Percentiles rank a stretch among this genome's conserved stretches.
Evolutionary conservation across 2,329 filamentous ascomycete genomes (phyloP).

Genomic region (Alternaria ethzedia): DNA sequence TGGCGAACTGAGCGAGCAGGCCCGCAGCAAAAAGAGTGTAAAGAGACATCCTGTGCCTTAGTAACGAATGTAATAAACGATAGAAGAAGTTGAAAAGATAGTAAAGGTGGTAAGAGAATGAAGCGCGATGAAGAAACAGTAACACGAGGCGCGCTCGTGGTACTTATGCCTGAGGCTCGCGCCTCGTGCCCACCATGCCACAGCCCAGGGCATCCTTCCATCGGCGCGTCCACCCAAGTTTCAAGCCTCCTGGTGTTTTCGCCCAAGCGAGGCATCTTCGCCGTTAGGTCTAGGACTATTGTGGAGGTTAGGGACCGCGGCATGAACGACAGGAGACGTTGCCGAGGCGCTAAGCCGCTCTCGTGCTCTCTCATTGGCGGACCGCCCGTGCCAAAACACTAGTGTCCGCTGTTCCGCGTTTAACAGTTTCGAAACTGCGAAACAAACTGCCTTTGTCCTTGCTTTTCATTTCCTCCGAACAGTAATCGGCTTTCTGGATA

Average conservation of each 20-base stretch:
- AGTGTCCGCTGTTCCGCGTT: conserved; percentile 13
- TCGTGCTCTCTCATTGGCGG: conserved; percentile 6
- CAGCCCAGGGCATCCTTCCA: background rate
- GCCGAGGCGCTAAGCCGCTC: conserved; percentile 2
- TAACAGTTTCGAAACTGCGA: conserved; percentile 25
- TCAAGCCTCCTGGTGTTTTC: conserved; percentile 6
- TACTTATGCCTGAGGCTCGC: conserved; percentile 5
- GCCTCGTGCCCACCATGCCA: conserved; percentile 1
- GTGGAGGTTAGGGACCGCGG: conserved; percentile 4
- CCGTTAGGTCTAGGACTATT: conserved; percentile 5
- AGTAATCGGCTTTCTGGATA: background rate
- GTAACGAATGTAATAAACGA: conserved; percentile 20
- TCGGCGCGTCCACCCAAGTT: background rate
- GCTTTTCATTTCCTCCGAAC: background rate
- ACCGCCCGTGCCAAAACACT: conserved; percentile 12
- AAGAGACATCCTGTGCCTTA: conserved; percentile 43
- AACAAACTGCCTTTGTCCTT: background rate
- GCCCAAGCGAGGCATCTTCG: conserved; percentile 9
- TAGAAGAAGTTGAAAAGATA: conserved; percentile 4
- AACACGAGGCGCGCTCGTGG: background rate
- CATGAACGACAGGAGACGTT: conserved; percentile 11
- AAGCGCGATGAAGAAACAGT: conserved; percentile 3
- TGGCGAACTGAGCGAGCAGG: conserved; percentile 33
- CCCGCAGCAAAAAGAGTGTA: conserved; percentile 30
- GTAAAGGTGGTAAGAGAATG: conserved; percentile 5